Conservation (phyloP, 2,329 filamentous ascomycete species). For the Thelonectria blattea region DNA sequence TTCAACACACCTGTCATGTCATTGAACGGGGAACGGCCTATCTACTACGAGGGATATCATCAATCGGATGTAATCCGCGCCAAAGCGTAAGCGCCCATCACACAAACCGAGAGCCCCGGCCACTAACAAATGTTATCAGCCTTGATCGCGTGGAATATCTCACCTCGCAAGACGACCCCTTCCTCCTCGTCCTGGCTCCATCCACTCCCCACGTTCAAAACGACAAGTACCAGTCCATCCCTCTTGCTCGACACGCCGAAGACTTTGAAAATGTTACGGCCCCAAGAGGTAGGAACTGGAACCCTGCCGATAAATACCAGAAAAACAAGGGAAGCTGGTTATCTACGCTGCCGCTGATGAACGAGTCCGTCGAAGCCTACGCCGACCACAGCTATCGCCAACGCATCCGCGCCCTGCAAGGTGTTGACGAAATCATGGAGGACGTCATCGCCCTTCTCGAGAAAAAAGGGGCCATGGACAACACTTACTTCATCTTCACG, state of each 20-base stretch:
- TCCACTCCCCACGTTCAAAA: constrained; percentile 5
- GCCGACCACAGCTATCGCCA: not conserved
- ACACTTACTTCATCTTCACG: constrained; percentile 35
- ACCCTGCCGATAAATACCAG: constrained; percentile 1
- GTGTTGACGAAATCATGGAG: constrained; percentile 43
- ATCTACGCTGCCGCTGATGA: not conserved
- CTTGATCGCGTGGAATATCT: not conserved
- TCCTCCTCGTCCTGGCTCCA: not conserved
- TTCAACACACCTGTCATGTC: constrained; percentile 23
- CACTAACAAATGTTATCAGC: not conserved
- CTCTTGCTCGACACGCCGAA: not conserved
- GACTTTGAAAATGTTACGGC: not conserved
- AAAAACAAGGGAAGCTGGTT: constrained; percentile 2
- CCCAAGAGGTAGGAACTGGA: not conserved
- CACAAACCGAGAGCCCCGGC: not conserved
- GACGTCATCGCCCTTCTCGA: constrained; percentile 40
- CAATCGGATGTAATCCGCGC: constrained; percentile 19
- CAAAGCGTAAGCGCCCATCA: constrained; percentile 12
- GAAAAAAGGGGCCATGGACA: constrained; percentile 32
- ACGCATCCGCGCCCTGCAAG: constrained; percentile 14
- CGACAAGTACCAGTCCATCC: not conserved
- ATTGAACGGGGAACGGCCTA: constrained; percentile 14
- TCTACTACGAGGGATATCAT: constrained; percentile 15
- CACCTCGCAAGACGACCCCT: not conserved
- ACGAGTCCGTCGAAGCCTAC: not conserved